Conservation (phyloP, 768 basidiomycete species). For the Lactarius hatsudake region DNA sequence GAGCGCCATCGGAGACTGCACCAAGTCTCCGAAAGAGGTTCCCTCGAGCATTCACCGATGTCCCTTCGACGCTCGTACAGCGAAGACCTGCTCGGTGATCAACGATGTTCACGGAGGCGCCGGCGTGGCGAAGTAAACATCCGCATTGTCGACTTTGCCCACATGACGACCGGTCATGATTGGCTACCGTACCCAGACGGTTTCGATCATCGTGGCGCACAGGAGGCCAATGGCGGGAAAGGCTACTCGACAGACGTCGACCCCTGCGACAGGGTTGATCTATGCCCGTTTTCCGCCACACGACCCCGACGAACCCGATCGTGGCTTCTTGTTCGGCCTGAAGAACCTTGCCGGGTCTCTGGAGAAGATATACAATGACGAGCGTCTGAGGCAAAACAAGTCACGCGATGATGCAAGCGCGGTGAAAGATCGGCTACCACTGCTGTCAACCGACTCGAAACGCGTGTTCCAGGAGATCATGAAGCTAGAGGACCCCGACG, state of each 20-base stretch:
- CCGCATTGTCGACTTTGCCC: conserved; percentile 97
- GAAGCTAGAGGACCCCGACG: conserved; percentile 54
- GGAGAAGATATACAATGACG: conserved; percentile 85
- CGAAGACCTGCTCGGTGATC: conserved; percentile 69
- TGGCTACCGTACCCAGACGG: conserved; percentile 67
- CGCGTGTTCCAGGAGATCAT: conserved; percentile 81
- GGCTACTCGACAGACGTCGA: conserved; percentile 85
- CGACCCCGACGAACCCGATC: conserved; percentile 83
- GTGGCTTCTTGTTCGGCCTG: conserved; percentile 91
- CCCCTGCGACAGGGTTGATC: conserved; percentile 73
- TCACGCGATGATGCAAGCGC: conserved; percentile 48
- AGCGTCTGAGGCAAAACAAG: conserved; percentile 69
- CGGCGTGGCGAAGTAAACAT: conserved; percentile 92
- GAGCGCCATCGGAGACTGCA: conserved; percentile 45
- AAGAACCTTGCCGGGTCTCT: conserved; percentile 74
- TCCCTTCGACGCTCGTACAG: conserved; percentile 71
- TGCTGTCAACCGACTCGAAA: conserved; percentile 67
- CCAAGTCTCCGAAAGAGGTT: conserved; percentile 12
- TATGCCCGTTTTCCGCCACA: conserved; percentile 95
- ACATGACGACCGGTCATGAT: conserved; percentile 94
- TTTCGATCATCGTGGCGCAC: conserved; percentile 38
- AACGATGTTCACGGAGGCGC: conserved; percentile 61
- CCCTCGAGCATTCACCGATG: conserved; percentile 6
- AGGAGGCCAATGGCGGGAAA: conserved; percentile 54
- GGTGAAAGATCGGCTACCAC: conserved; percentile 52